Evolutionary conservation across 202 grass and related monocot genomes (phyloP).

Genomic region (Eragrostis tef): DNA sequence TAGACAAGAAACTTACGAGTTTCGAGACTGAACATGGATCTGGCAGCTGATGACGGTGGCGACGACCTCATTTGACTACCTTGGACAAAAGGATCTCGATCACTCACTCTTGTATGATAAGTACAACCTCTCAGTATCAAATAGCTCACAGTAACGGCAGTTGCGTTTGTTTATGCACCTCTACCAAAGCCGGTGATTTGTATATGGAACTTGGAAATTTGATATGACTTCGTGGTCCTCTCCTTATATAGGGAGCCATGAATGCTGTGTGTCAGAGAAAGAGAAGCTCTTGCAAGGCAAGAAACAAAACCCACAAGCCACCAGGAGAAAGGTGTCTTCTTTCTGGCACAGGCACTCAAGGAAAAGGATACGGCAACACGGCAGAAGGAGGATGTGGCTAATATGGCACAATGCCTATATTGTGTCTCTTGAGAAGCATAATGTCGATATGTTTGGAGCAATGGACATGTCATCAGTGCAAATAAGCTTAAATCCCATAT

Average conservation of each 20-base stretch:
- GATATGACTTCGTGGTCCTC: conserved; percentile 25
- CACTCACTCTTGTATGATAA: background rate
- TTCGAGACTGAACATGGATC: conserved; percentile 42
- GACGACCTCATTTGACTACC: conserved; percentile 20
- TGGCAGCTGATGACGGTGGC: conserved; percentile 1
- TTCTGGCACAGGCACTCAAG: conserved; percentile 26
- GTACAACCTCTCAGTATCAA: background rate
- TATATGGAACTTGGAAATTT: conserved; percentile 31
- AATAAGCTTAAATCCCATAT: background rate
- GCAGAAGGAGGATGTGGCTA: background rate
- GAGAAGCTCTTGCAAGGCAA: conserved; percentile 58
- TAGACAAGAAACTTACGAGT: conserved; percentile 38
- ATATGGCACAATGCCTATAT: background rate
- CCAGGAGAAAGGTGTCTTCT: conserved; percentile 43
- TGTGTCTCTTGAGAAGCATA: background rate
- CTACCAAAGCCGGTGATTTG: background rate
- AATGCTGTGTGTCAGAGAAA: background rate
- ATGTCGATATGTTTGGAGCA: background rate
- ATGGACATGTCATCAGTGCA: background rate
- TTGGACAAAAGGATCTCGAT: background rate
- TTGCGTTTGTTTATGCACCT: background rate
- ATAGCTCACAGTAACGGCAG: background rate
- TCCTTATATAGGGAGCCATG: conserved; percentile 49
- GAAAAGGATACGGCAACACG: conserved; percentile 46
- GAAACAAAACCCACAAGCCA: conserved; percentile 48